These are phyloP conservation scores for Candida manassasensis DNA, from an alignment of 805 yeast species.

Conservation along the genomic window DNA sequence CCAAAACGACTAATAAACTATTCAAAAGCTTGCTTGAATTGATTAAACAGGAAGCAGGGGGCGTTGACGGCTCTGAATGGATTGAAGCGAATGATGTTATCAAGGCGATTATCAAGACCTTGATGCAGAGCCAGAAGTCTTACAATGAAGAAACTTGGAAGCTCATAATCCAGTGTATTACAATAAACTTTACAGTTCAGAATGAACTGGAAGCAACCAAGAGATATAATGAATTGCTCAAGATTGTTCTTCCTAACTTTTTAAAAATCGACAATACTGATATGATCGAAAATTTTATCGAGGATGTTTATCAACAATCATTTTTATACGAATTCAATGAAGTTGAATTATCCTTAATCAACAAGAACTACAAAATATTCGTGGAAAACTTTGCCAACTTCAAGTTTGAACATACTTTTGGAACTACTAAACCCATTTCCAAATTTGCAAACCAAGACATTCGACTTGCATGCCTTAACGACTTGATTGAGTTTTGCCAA, in stretches of 20 bases:
- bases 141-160: slow-evolving; percentile 32
- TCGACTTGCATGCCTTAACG: slow-evolving; percentile 51
- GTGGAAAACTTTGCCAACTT: slow-evolving; percentile 35
- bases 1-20: slow-evolving; percentile 43
- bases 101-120: slow-evolving; percentile 25
- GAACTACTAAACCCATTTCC: slow-evolving; percentile 53
- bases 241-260: slow-evolving; percentile 38
- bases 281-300: slow-evolving; percentile 40
- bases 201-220: slow-evolving; percentile 26
- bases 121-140: slow-evolving; percentile 15
- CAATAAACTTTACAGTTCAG: slow-evolving; percentile 35
- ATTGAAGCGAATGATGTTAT: slow-evolving; percentile 43
- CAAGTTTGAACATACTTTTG: slow-evolving; percentile 49
- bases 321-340: slow-evolving; percentile 56
- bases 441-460: slow-evolving; percentile 42
- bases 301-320: slow-evolving; percentile 53
- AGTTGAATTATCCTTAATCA: slow-evolving; percentile 36
- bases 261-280: slow-evolving; percentile 13
- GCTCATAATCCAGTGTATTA: slow-evolving; percentile 37
- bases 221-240: slow-evolving; percentile 41
- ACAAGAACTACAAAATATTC: slow-evolving; percentile 26
- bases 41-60: slow-evolving; percentile 40
- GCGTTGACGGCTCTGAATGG: slow-evolving; percentile 41
- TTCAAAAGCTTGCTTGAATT: slow-evolving; percentile 50
- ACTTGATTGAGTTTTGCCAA: slow-evolving; percentile 41